Percentiles rank a stretch among this genome's conserved stretches.
Conservation (phyloP, 2,329 filamentous ascomycete species). For the Anisogramma anomala region DNA sequence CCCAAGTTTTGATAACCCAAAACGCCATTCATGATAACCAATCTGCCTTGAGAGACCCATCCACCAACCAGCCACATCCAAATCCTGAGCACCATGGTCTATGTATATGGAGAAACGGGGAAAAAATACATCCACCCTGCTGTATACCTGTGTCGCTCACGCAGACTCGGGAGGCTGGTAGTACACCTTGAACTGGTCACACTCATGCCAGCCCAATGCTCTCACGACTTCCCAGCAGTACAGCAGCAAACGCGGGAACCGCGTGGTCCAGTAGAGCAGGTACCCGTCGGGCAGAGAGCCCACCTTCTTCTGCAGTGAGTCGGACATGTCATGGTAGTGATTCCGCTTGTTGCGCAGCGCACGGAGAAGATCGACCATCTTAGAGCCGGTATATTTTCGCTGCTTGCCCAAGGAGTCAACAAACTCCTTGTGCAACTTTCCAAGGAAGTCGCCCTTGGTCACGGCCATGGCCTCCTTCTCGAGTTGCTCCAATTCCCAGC, state of each 20-base stretch:
- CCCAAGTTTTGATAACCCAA: no score
- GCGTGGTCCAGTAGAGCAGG: conserved; percentile 67
- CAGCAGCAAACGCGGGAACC: conserved; percentile 69
- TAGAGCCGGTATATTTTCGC: conserved; percentile 79
- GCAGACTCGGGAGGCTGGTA: conserved; percentile 38
- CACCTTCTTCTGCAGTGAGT: conserved; percentile 57
- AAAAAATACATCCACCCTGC: no score
- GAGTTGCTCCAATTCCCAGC: conserved; percentile 49
- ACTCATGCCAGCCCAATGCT: conserved; percentile 49
- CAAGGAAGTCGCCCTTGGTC: conserved; percentile 65
- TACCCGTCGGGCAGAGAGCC: conserved; percentile 71
- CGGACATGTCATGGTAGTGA: conserved; percentile 93
- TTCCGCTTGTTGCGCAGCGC: conserved; percentile 94
- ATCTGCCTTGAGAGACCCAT: no score
- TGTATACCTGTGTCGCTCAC: not conserved
- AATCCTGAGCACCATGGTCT: no score
- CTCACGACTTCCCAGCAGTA: conserved; percentile 66
- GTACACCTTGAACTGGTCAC: conserved; percentile 61
- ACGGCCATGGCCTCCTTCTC: conserved; percentile 41
- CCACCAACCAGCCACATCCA: no score
- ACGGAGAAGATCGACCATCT: conserved; percentile 74
- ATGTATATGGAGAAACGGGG: no score
- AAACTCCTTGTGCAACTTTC: conserved; percentile 64
- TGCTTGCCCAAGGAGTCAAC: conserved; percentile 86
- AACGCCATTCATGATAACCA: no score